A percentile compares a stretch with the other conserved stretches of the same genome.
Conservation (phyloP, 2,329 filamentous ascomycete species). For the Xylariaceae sp. region DNA sequence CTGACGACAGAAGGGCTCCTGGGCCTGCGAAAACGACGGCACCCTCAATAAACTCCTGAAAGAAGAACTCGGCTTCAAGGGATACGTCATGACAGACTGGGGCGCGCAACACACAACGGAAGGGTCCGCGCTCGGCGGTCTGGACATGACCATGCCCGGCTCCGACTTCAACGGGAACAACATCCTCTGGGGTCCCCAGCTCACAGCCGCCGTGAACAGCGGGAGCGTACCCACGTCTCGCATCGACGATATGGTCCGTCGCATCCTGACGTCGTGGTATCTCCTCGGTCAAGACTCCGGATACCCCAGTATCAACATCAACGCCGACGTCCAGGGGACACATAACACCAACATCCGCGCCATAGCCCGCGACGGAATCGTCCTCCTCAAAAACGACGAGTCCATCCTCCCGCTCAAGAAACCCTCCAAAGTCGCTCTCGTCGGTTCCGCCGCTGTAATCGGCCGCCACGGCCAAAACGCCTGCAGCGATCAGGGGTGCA, state of each 20-base stretch:
- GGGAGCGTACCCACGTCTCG: constrained; percentile 54
- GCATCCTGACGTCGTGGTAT: constrained; percentile 61
- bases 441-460: constrained; percentile 58
- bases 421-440: constrained; percentile 50
- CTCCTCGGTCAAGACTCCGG: constrained; percentile 46
- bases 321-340: constrained; percentile 51
- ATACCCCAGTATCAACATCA: constrained; percentile 50
- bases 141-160: constrained; percentile 82
- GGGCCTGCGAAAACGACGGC: constrained; percentile 60
- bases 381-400: constrained; percentile 62
- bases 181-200: constrained; percentile 51
- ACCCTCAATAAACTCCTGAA: constrained; percentile 60
- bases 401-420: constrained; percentile 52
- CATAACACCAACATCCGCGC: constrained; percentile 59
- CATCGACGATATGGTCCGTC: constrained; percentile 61
- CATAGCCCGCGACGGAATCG: constrained; percentile 51
- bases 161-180: constrained; percentile 49
- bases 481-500: constrained; percentile 57
- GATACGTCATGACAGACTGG: constrained; percentile 60
- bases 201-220: constrained; percentile 50
- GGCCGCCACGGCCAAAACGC: constrained; percentile 59
- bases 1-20: constrained; percentile 41
- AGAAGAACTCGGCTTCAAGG: constrained; percentile 69
- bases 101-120: constrained; percentile 68
- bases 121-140: constrained; percentile 58